Conservation (phyloP, 2,329 filamentous ascomycete genomes). For the Exophiala lecanii-corni region DNA sequence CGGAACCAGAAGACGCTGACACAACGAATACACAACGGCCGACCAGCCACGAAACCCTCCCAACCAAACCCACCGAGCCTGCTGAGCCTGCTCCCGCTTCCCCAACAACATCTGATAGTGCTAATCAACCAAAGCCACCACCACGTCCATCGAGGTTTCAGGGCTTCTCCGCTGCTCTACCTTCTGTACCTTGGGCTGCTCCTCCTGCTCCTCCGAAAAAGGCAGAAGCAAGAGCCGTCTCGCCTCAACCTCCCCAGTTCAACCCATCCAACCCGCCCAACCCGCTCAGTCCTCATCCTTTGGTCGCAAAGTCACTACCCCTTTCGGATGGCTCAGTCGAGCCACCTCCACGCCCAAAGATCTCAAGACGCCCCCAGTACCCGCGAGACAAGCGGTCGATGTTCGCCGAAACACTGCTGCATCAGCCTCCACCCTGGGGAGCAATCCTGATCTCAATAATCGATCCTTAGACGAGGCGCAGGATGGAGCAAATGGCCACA, state of each 20-base stretch:
- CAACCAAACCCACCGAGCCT: conserved; percentile 4
- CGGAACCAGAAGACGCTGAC: not conserved
- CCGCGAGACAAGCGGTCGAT: conserved; percentile 37
- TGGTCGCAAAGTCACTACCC: conserved; percentile 72
- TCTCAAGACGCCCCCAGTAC: conserved; percentile 53
- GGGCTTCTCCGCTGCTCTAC: conserved; percentile 68
- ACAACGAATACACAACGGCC: not conserved
- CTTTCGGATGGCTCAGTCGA: conserved; percentile 55
- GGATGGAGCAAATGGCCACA: conserved; percentile 47
- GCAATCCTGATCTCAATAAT: conserved; percentile 76
- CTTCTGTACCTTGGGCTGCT: conserved; percentile 68
- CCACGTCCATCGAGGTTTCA: conserved; percentile 58
- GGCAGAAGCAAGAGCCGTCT: conserved; percentile 26
- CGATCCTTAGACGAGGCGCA: conserved; percentile 66
- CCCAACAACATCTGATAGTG: conserved; percentile 26
- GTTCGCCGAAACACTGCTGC: conserved; percentile 70
- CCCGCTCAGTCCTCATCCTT: conserved; percentile 31
- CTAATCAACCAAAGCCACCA: conserved; percentile 35
- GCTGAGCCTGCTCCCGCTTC: conserved; percentile 4
- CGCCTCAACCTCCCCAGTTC: conserved; percentile 33
- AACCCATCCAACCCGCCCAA: conserved; percentile 15
- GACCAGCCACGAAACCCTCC: conserved; percentile 7
- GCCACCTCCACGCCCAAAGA: conserved; percentile 51
- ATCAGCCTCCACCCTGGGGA: conserved; percentile 71
- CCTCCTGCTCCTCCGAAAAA: conserved; percentile 19